Evolutionary conservation across 495 filamentous ascomycete genomes (phyloP), one percentile per base, ranked within the genome.

Genomic region (Aspergillus avenaceus): DNA sequence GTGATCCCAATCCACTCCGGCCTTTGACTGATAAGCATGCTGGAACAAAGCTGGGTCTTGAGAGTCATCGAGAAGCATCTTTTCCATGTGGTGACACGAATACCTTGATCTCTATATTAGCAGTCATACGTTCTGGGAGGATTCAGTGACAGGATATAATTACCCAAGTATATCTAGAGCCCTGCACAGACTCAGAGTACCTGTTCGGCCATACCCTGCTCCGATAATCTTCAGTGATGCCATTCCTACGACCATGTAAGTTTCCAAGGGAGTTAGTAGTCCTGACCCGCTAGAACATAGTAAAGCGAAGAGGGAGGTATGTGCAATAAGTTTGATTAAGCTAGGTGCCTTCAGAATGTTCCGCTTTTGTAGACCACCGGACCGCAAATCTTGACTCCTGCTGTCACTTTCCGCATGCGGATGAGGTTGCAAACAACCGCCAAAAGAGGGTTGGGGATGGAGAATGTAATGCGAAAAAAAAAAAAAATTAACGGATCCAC

Each of bases 101-200:
- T 31, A 47, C 28, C 44, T 47, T 31, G 44, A 5, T 27, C n/a
- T 47, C 8, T 4, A 3, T 34, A 47, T 28, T 28, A 28, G 26
- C 26, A 28, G 5, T 28, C 26, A 28, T 5, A 11, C 26, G 26
- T 28, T 28, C 5, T 28, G 26, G 11, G 5, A 11, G 5, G 26
- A 28, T 28, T 28, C 26, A 28, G 26, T 11, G 5, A 5, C 26
- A 5, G 26, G 5, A 5, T 11, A 28, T 11, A 28, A 6, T 28
- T 41, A 49, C 47, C 47, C 47, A n/a, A 49, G 14, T 4, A 27
- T 49, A 11, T 49, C 47, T 5, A 49, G 26, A 4, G 47, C 47
- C 23, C 18, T 27, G 18, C 47, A 42, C 2, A 49, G 47, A 28
- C 47, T 49, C 7, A 42, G 37, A 23, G 47, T 49, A 28, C 42